Conservation (phyloP, 2,329 filamentous ascomycete species). For the Berkeleyomyces basicola region DNA sequence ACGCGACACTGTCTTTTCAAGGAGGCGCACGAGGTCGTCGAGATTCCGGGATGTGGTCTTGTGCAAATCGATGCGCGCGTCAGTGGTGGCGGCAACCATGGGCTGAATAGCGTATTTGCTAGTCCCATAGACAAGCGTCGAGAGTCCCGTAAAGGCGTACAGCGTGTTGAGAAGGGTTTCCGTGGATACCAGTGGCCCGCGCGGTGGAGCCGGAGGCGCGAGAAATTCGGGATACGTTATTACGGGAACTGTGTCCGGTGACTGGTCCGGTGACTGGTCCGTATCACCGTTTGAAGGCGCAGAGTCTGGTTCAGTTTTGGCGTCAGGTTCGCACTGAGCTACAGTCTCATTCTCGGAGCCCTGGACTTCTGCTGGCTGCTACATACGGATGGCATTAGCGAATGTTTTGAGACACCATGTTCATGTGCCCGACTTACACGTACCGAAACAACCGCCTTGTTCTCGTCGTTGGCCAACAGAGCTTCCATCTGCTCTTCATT, state of each 20-base stretch:
- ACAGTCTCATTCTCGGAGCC: background rate
- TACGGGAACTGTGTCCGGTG: slow-evolving; percentile 35
- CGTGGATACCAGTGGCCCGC: slow-evolving; percentile 46
- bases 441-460: background rate
- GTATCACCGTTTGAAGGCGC: background rate
- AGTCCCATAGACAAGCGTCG: slow-evolving; percentile 52
- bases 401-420: background rate
- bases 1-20: slow-evolving; percentile 42
- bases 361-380: background rate
- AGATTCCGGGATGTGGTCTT: slow-evolving; percentile 31
- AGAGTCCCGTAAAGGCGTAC: slow-evolving; percentile 39
- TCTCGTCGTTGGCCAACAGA: slow-evolving; percentile 30
- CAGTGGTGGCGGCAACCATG: slow-evolving; percentile 36
- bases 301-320: background rate
- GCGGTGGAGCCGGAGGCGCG: slow-evolving; percentile 36
- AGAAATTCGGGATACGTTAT: slow-evolving; percentile 55
- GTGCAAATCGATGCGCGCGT: slow-evolving; percentile 37
- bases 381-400: background rate
- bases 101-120: slow-evolving; percentile 52
- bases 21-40: slow-evolving; percentile 29
- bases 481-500: slow-evolving; percentile 47
- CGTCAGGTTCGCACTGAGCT: background rate
- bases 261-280: slow-evolving; percentile 1
- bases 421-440: background rate
- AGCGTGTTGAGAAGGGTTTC: slow-evolving; percentile 41